Evolutionary conservation across 331 rosid species (phyloP).

Genomic region (Prunus yedoensis): DNA sequence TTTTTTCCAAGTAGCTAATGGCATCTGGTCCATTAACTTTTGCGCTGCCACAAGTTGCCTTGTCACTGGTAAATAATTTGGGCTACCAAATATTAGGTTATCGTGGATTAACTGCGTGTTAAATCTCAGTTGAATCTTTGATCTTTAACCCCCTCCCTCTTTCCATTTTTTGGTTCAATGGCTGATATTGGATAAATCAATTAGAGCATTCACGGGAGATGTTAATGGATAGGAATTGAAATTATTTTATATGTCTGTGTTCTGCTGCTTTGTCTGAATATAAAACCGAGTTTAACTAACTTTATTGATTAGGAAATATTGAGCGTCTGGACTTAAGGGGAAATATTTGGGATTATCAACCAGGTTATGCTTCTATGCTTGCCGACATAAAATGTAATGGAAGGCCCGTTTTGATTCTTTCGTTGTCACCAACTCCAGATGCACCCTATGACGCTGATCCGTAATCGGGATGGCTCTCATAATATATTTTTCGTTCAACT

Average conservation of each 20-base stretch:
- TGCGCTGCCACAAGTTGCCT: background rate
- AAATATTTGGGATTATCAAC: constrained; percentile 51
- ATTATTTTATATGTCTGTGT: background rate
- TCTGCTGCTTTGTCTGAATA: background rate
- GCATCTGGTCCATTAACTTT: background rate
- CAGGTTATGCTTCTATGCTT: constrained; percentile 36
- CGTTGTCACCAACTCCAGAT: constrained; percentile 30
- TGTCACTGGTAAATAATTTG: background rate
- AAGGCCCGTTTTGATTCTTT: constrained; percentile 44
- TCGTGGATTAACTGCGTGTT: background rate
- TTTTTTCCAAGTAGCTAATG: background rate
- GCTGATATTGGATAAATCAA: background rate
- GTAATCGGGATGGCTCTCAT: constrained; percentile 27
- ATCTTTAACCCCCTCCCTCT: background rate
- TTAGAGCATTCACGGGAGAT: background rate
- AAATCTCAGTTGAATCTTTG: background rate
- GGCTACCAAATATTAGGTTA: background rate
- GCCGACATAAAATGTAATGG: constrained; percentile 41
- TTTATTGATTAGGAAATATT: constrained; percentile 57
- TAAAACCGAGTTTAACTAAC: constrained; percentile 5
- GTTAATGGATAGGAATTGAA: background rate
- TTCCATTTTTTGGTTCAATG: background rate
- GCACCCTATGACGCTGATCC: constrained; percentile 75
- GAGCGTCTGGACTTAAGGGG: constrained; percentile 70
- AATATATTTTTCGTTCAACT: background rate